Conservation (phyloP, 768 basidiomycete genomes). For the Serendipita vermifera region DNA sequence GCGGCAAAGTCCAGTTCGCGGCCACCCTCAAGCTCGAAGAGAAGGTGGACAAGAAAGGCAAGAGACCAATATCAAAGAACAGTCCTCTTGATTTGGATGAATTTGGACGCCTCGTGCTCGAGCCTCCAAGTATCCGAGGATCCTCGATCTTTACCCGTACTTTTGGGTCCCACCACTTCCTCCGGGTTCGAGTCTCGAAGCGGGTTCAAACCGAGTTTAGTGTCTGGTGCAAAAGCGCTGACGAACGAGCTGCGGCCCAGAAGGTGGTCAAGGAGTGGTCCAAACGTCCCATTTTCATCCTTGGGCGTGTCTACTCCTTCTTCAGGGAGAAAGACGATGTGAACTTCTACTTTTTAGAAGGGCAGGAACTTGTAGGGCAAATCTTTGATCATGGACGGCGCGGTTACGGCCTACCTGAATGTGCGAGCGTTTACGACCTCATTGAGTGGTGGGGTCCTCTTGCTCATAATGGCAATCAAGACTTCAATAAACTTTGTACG, state of each 20-base stretch:
- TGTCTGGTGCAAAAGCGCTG: not conserved
- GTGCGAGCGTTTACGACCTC: not conserved
- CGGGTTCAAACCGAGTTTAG: not conserved
- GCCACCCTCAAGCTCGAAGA: not conserved
- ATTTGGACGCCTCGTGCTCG: not conserved
- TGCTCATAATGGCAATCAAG: not conserved
- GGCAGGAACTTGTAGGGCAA: not conserved
- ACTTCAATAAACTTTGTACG: not conserved
- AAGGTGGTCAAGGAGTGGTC: not conserved
- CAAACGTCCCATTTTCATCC: not conserved
- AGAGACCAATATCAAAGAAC: too few relatives aligned
- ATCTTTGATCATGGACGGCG: not conserved
- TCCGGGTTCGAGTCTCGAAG: not conserved
- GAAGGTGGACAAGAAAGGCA: too few relatives aligned
- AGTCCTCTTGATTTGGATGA: not conserved
- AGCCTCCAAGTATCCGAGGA: not conserved
- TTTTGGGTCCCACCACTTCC: not conserved
- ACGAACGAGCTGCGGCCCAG: not conserved
- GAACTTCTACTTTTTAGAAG: not conserved
- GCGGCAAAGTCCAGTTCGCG: not conserved
- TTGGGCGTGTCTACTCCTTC: not conserved
- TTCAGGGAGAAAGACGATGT: not conserved
- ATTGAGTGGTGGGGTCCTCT: conserved; percentile 2
- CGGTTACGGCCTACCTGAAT: not conserved
- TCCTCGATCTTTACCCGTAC: not conserved